Evolutionary conservation across 345 rosid genomes (phyloP).

Genomic region (Cardamine resedifolia): DNA sequence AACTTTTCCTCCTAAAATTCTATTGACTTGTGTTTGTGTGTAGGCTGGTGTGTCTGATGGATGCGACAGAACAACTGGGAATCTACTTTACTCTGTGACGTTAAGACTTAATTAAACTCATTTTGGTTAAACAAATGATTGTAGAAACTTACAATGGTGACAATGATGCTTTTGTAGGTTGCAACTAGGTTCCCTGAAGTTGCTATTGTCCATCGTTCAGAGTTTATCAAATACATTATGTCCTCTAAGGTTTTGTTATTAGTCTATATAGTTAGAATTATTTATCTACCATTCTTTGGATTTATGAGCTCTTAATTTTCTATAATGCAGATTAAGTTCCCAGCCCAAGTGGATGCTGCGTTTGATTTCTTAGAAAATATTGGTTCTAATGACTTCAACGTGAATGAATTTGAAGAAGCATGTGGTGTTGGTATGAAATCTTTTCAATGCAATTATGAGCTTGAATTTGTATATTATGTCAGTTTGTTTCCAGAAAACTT

Average conservation of each 20-base stretch:
- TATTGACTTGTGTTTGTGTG: not conserved
- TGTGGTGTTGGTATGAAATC: conserved; percentile 76
- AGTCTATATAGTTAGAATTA: not conserved
- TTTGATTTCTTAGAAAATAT: conserved; percentile 48
- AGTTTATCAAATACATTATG: conserved; percentile 52
- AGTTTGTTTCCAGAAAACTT: too few relatives aligned
- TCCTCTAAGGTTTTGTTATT: conserved; percentile 55
- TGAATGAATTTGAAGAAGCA: conserved; percentile 74
- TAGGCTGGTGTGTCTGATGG: conserved; percentile 85
- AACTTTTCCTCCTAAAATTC: not conserved
- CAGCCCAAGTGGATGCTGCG: conserved; percentile 82
- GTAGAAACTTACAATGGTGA: not conserved
- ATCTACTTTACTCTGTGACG: conserved; percentile 73
- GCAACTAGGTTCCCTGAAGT: conserved; percentile 70
- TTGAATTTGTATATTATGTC: too few relatives aligned
- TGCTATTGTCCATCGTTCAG: conserved; percentile 74
- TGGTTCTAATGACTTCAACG: conserved; percentile 53
- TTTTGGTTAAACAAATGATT: not conserved
- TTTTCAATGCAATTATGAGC: too few relatives aligned
- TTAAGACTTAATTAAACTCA: not conserved
- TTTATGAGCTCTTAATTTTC: too few relatives aligned
- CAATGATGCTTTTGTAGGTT: conserved; percentile 49
- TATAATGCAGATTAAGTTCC: conserved; percentile 62
- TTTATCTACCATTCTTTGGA: too few relatives aligned
- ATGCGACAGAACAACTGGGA: conserved; percentile 68